Evolutionary conservation across 2,329 filamentous ascomycete genomes (phyloP), one percentile per base, ranked within the genome.

Genomic region (Diaporthe vexans): DNA sequence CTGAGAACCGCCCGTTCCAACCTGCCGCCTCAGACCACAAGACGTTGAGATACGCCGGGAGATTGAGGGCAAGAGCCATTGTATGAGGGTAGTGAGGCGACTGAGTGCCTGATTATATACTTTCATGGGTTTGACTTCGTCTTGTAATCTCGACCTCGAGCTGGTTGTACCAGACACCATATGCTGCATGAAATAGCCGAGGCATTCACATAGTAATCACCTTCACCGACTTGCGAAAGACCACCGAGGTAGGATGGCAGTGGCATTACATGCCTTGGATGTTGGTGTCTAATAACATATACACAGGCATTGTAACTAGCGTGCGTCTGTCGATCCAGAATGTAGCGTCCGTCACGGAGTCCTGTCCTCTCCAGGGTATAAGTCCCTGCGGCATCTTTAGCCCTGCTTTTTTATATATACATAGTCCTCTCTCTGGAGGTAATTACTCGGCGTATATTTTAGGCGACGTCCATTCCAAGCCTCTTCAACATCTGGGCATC

Each of bases 211-310:
- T 13, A 40, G 11, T 24, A 24, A 6, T 33, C 26, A 48, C 40
- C 33, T 51, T 13, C 2, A n/a, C 9, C 29, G 37, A 33, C 5
- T 9, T 6, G 33, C 19, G 11, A 26, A 37, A 48, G 26, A 37
- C 11, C 8, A 9, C 24, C 6, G 52, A 10, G 24, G 33, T 3
- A 21, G 33, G n/a, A 19, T 68, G n/a, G 33, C 13, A 21, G n/a
- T 37, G 8, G n/a, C 48, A 54, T 35, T 54, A 54, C 2, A 26
- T 26, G 63, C 63, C 33, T 26, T 67, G n/a, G n/a, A 54, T 54
- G 17, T 9, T 37, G 46, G 33, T 67, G 63, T 52, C 61, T 68
- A 68, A 21, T 54, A 54, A 68, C 48, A 24, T 68, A 68, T 68
- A 40, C 29, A 65, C 33, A 26, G 21, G 33, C 21, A 21, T 29